Evolutionary conservation across 257 asterid genomes (phyloP), one percentile per base, ranked within the genome.

Genomic region (Craterostigma plantagineum): DNA sequence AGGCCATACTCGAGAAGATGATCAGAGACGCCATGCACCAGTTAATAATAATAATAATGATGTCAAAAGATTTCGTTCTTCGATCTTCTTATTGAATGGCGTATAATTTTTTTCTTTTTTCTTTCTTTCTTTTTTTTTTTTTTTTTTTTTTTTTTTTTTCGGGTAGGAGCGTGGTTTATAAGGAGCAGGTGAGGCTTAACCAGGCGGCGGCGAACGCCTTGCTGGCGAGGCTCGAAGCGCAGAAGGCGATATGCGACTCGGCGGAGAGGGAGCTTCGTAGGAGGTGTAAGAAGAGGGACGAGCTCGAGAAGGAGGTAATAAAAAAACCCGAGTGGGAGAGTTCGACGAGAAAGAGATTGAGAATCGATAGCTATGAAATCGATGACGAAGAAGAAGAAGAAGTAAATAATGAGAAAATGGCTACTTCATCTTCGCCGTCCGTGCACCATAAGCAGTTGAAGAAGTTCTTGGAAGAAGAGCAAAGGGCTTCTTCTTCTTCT

Each of bases 11-110:
- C 52, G 99, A 90, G 77, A 90, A 83, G 84, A 90, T 90, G 99
- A 90, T 90, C 36, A 70, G 96, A 62, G 99, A 90, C 38, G 92
- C 99, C 55, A 83, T 83, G 92, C 99, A 83, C 68, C 99, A 90
- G 99, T 90, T 74, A 67, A 84, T n/a, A n/a, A n/a, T n/a, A n/a
- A n/a, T n/a, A n/a, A n/a, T n/a, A n/a, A n/a, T n/a, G n/a, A n/a
- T n/a, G n/a, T n/a, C n/a, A n/a, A n/a, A n/a, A n/a, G n/a, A n/a
- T n/a, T n/a, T n/a, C n/a, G n/a, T n/a, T n/a, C n/a, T n/a, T n/a
- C n/a, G n/a, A n/a, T n/a, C n/a, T n/a, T n/a, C n/a, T n/a, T n/a
- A n/a, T n/a, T n/a, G n/a, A n/a, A n/a, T n/a, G n/a, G n/a, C n/a
- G n/a, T n/a, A n/a, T n/a, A n/a, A n/a, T n/a, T n/a, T n/a, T n/a